These are phyloP conservation scores for Rhizopogon rudus DNA, from an alignment of 768 basidiomycete species.

Conservation along the genomic window DNA sequence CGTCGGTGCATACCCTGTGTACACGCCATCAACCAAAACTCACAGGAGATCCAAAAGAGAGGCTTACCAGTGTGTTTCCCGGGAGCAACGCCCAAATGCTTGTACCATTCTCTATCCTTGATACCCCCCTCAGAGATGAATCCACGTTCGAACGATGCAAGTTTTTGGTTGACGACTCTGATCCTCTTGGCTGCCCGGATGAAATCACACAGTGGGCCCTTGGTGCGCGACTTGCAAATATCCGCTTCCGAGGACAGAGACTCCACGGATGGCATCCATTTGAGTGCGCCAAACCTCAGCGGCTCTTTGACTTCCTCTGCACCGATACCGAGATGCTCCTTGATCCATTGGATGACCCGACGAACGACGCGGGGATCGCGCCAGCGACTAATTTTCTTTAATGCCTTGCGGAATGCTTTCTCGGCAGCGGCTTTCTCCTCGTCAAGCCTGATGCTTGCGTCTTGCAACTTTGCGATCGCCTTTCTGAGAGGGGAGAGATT, in stretches of 20 bases:
- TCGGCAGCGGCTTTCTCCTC: constrained; percentile 54
- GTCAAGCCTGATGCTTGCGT: constrained; percentile 52
- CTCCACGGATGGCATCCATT: background rate
- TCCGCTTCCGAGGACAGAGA: background rate
- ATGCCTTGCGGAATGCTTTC: constrained; percentile 41
- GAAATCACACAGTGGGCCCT: constrained; percentile 38
- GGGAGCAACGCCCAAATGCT: constrained; percentile 80
- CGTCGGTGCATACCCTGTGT: constrained; percentile 75
- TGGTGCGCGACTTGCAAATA: constrained; percentile 13
- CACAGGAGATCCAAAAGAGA: background rate
- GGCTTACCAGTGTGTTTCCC: constrained; percentile 75
- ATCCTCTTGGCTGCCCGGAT: constrained; percentile 57
- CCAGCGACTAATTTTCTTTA: constrained; percentile 25
- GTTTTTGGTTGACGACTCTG: constrained; percentile 55
- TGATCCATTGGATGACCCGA: constrained; percentile 22
- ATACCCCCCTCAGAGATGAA: constrained; percentile 78
- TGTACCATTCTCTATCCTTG: constrained; percentile 81
- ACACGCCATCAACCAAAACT: background rate
- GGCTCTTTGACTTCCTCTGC: background rate
- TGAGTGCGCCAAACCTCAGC: constrained; percentile 3
- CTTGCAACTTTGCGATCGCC: constrained; percentile 43
- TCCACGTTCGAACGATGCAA: constrained; percentile 70
- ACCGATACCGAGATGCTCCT: constrained; percentile 11
- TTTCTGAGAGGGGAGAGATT: constrained; percentile 41
- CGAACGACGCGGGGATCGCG: background rate